These are phyloP conservation scores for Piper betle DNA, from an alignment of 164 flowering plant species.

Conservation along the genomic window DNA sequence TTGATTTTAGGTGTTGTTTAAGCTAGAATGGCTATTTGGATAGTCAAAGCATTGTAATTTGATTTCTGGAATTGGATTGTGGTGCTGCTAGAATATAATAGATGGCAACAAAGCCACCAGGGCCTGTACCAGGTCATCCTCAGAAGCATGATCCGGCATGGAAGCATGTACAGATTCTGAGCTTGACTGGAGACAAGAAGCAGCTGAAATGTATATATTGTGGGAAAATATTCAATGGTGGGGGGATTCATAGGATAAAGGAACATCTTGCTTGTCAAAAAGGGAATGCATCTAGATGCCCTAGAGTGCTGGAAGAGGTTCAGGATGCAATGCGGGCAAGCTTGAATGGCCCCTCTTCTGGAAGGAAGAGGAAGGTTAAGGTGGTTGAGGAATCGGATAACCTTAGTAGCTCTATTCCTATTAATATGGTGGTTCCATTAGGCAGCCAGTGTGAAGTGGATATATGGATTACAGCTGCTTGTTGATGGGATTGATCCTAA, in stretches of 20 bases:
- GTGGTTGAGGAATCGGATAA: constrained; percentile 29
- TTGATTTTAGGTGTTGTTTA: too few relatives aligned
- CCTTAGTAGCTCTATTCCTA: constrained; percentile 4
- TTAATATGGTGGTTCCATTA: constrained; percentile 15
- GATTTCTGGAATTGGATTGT: too few relatives aligned
- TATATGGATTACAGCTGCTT: constrained; percentile 19
- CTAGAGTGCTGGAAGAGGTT: constrained; percentile 50
- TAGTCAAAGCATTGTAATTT: too few relatives aligned
- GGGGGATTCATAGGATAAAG: constrained; percentile 91
- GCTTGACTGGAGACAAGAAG: too few relatives aligned
- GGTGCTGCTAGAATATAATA: too few relatives aligned
- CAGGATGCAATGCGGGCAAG: constrained; percentile 51
- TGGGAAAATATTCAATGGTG: constrained; percentile 38
- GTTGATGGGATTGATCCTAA: constrained; percentile 18
- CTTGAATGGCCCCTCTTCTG: constrained; percentile 43
- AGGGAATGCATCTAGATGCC: constrained; percentile 75
- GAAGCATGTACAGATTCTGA: too few relatives aligned
- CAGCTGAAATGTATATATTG: too few relatives aligned
- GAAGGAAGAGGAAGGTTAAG: constrained; percentile 58
- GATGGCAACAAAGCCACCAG: too few relatives aligned
- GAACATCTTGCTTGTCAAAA: constrained; percentile 83
- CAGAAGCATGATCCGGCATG: too few relatives aligned
- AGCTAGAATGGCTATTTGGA: too few relatives aligned
- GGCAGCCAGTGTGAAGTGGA: constrained; percentile 18
- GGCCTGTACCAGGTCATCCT: too few relatives aligned